Percentiles rank a stretch among this genome's conserved stretches.
Evolutionary conservation across 495 filamentous ascomycete species (phyloP).

Genomic region (Neurospora sp.): DNA sequence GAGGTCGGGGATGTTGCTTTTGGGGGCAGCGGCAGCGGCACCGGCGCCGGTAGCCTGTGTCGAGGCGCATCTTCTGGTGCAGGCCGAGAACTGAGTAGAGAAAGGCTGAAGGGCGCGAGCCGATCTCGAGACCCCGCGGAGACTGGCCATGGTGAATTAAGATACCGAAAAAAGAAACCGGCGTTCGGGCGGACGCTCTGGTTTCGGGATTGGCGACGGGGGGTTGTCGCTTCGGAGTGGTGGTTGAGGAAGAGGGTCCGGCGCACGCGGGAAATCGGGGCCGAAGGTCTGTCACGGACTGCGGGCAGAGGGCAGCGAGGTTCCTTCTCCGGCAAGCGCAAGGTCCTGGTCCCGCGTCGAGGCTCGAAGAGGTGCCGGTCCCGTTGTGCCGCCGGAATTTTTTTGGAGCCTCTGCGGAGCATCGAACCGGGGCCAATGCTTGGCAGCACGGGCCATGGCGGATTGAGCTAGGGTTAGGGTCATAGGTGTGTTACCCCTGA

Average conservation of each 20-base stretch:
- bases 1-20: conserved; percentile 9
- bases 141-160: conserved; percentile 17
- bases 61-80: conserved; percentile 26
- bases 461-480: background rate
- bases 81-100: conserved; percentile 12
- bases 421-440: background rate
- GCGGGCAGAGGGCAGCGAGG: background rate
- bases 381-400: background rate
- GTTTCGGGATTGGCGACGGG: background rate
- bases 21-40: background rate
- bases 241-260: background rate
- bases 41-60: conserved; percentile 17
- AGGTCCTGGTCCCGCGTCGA: background rate
- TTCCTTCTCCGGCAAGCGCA: background rate
- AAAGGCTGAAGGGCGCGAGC: conserved; percentile 14
- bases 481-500: background rate
- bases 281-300: background rate
- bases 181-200: background rate
- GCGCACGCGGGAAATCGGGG: background rate
- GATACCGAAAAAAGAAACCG: background rate
- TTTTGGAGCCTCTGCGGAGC: background rate
- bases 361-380: background rate
- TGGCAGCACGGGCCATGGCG: background rate
- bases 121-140: conserved; percentile 23
- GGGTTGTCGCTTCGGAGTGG: background rate